phyloP scores from a whole-genome alignment of 2,329 filamentous ascomycete genomes.

The Pseudocercospora vitis region DNA sequence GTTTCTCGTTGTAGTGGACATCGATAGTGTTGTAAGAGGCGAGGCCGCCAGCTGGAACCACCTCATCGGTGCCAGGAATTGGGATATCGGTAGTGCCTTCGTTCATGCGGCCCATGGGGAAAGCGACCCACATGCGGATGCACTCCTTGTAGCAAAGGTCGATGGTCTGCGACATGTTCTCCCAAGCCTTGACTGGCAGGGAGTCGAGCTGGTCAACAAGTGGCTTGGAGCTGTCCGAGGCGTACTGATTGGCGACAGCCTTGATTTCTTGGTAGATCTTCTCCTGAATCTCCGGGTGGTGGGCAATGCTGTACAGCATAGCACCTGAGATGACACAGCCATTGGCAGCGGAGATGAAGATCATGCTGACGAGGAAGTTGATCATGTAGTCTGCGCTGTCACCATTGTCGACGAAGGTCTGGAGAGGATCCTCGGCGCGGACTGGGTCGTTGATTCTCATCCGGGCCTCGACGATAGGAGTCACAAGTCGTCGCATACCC shows the following conservation, averaged over 20 bases:
- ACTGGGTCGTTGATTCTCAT: constrained; percentile 14
- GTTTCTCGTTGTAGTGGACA: constrained; percentile 26
- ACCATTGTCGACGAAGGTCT: constrained; percentile 54
- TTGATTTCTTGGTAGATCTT: constrained; percentile 51
- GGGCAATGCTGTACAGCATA: constrained; percentile 34
- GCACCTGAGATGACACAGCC: constrained; percentile 54
- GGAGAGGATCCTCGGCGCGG: constrained; percentile 51
- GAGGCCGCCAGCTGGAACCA: constrained; percentile 29
- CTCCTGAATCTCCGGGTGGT: constrained; percentile 47
- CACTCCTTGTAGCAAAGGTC: constrained; percentile 55
- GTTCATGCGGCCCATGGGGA: constrained; percentile 51
- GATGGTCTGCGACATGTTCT: constrained; percentile 54
- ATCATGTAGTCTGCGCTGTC: constrained; percentile 36
- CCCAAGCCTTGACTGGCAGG: constrained; percentile 56
- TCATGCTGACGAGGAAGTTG: constrained; percentile 53
- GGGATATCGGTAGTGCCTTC: constrained; percentile 47
- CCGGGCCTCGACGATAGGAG: constrained; percentile 4
- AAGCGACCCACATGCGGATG: constrained; percentile 52
- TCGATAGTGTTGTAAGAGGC: constrained; percentile 30
- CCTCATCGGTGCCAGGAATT: constrained; percentile 35
- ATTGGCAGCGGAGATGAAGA: constrained; percentile 57
- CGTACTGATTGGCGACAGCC: constrained; percentile 45
- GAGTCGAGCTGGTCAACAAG: constrained; percentile 42
- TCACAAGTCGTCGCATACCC: constrained; percentile 5
- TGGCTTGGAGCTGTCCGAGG: constrained; percentile 32